Percentiles rank a stretch among this genome's conserved stretches.
phyloP scores from a whole-genome alignment of 805 yeast genomes.

The Tetrapisispora phaffii region DNA sequence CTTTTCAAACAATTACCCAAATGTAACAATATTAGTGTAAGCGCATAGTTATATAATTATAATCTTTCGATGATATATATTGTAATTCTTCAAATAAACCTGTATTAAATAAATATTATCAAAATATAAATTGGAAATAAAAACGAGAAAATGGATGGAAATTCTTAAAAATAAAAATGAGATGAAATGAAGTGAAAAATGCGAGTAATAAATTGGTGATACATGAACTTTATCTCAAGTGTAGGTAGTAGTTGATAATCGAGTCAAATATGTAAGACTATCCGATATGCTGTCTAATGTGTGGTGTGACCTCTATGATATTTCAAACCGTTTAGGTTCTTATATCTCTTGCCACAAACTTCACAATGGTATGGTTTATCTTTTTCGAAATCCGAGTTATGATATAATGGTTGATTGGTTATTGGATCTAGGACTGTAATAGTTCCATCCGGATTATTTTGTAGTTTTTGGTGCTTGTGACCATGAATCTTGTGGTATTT shows the following conservation, averaged over 20 bases:
- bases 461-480: constrained; percentile 88
- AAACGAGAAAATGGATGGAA: not conserved
- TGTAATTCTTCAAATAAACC: not conserved
- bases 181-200: not conserved
- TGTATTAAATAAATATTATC: not conserved
- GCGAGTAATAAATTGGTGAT: not conserved
- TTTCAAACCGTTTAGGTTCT: constrained; percentile 90
- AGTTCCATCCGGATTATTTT: constrained; percentile 88
- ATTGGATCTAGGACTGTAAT: constrained; percentile 88
- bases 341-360: constrained; percentile 94
- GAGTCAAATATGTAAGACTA: not conserved
- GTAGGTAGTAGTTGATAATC: not conserved
- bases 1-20: too few species aligned
- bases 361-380: constrained; percentile 98
- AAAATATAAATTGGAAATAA: not conserved
- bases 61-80: too few species aligned
- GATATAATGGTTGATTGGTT: constrained; percentile 78
- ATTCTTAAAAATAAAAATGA: not conserved
- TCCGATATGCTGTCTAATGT: constrained; percentile 38
- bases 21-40: too few species aligned
- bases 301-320: constrained; percentile 98
- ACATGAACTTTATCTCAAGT: too few species aligned
- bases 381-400: constrained; percentile 89
- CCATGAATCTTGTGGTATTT: constrained; percentile 95
- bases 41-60: too few species aligned